Base-by-base conservation (phyloP, 129 eudicot species). In the Saussurea involucrata region DNA sequence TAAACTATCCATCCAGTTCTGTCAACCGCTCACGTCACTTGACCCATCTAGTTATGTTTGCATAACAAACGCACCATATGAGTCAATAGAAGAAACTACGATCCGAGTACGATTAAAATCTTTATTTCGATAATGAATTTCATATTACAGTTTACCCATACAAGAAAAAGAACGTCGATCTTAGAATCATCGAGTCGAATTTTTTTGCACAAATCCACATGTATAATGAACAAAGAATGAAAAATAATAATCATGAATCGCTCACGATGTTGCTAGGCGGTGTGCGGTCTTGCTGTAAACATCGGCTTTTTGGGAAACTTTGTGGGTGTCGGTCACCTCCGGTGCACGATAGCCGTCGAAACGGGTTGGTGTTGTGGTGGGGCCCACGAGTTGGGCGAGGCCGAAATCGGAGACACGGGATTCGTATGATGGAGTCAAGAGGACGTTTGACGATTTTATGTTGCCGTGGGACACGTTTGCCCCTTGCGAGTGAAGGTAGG, bases 351-450 rank as follows among this genome's bases (percentile, higher is more conserved):
- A 89, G 27, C 95, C 95, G 1, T 81, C 88, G 8, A 87, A 76
- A 4, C 89, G 91, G 83, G 79, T 87, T 7, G 92, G 89, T 5
- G 85, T 25, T 22, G 84, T 8, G 7, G 71, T 24, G 9, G 92
- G 86, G 15, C 82, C 88, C 21, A 78, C 85, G 22, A 89, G 86
- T 65, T 87, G 92, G 37, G 88, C 85, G 8, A 87, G 86, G 22
- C 95, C 91, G 24, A 77, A 85, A 44, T 89, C 95, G 8, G 95
- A 89, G 13, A 89, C 95, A 31, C 92, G 92, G 32, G 95, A 76
- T 67, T 87, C 91, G 31, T 87, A 89, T 3, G 86, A 73, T 57
- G 85, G 78, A n/a, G 92, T 79, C 29, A 89, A 85, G 79, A 89
- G 95, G 78, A 89, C 44, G 68, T 89, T 89, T 17, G 95, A 89